Conservation (phyloP, 164 flowering plant genomes). For the Kalanchoe fedtschenkoi region DNA sequence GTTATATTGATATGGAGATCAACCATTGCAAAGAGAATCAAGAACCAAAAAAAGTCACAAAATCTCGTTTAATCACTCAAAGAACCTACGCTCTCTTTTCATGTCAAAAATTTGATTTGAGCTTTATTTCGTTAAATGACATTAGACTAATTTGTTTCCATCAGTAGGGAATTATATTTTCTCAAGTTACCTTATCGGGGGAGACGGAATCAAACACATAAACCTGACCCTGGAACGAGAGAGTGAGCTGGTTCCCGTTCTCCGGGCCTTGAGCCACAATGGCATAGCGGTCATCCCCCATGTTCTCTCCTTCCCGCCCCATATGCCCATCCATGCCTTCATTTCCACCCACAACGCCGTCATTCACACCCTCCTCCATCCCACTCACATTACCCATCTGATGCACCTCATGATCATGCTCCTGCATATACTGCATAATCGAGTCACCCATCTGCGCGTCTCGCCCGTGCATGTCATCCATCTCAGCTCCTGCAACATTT, state of each 20-base stretch:
- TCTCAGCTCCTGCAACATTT: conserved; percentile 12
- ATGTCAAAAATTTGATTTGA: too few species aligned
- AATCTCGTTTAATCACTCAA: background rate
- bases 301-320: conserved; percentile 19
- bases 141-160: too few species aligned
- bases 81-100: background rate
- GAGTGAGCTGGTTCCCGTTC: conserved; percentile 38
- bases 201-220: conserved; percentile 54
- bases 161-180: background rate
- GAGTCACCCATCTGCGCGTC: too few species aligned
- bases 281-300: conserved; percentile 17
- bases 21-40: background rate
- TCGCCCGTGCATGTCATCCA: conserved; percentile 23
- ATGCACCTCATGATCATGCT: conserved; percentile 21
- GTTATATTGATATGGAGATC: too few species aligned
- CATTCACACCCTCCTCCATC: conserved; percentile 18
- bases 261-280: conserved; percentile 19
- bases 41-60: background rate
- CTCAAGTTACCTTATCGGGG: conserved; percentile 40
- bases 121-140: too few species aligned
- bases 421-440: conserved; percentile 20
- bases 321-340: conserved; percentile 28
- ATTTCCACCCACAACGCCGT: conserved; percentile 16
- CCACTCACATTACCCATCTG: conserved; percentile 23
- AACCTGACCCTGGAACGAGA: conserved; percentile 57